Evolutionary conservation across 2,329 filamentous ascomycete genomes (phyloP), one percentile per base, ranked within the genome.

Genomic region (Capronia coronata): DNA sequence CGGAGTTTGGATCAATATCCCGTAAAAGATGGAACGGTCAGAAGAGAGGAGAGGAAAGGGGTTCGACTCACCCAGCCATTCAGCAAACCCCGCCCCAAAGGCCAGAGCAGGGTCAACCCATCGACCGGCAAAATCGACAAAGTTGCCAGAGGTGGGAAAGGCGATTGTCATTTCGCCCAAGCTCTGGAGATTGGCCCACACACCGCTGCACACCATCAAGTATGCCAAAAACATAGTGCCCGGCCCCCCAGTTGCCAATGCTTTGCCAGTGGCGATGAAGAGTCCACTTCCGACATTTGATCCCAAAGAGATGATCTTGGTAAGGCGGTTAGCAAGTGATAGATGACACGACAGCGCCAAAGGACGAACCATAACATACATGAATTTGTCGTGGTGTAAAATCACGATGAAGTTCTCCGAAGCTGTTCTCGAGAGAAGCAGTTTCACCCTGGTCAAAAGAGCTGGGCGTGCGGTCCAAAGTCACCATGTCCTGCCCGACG

Each of bases 101-200:
- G 66, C 66, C 29, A 70, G 52, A 9, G 68, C 64, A 9, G 65
- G 65, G 54, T 69, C 66, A 34, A 68, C 65, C 58, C 62, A 69
- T 14, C 66, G 63, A 44, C 67, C 65, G 13, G 65, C 66, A 51
- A 65, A 68, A 47, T 68, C 65, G 55, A 69, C 65, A 50, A 63
- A 68, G 45, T 67, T 68, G 1, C 66, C 65, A 16, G 66, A 66
- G 1, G 61, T 62, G 1, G 67, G 67, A 40, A 68, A 68, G 3
- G 63, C 61, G 39, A 69, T 66, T 1, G 67, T 68, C 67, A 69
- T 68, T 47, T 69, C 67, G 6, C 58, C 58, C 16, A 52, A 30
- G n/a, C 40, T 45, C 34, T 67, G 60, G 2, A 67, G 57, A 13
- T 65, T 61, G 13, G 63, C 63, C 59, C 61, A 66, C 5, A 67